Evolutionary conservation across 805 yeast genomes (phyloP).

Genomic region (Yarrowia sp.): DNA sequence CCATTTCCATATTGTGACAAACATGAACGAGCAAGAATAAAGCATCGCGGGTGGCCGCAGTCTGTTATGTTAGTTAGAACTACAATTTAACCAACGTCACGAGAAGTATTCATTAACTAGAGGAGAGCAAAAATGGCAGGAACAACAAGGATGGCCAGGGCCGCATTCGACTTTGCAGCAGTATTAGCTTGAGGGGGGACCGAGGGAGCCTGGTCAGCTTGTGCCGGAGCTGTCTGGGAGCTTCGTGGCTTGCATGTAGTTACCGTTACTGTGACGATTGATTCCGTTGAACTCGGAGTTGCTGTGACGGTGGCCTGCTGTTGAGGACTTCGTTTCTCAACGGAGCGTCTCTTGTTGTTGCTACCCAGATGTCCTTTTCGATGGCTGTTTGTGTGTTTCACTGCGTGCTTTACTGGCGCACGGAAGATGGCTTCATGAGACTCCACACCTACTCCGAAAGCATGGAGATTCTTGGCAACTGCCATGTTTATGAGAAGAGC

Average conservation of each 20-base stretch:
- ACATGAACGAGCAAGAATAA: no score
- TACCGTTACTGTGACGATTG: background rate
- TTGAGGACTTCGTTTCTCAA: background rate
- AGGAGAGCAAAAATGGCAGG: background rate
- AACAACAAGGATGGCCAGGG: background rate
- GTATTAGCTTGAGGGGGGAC: background rate
- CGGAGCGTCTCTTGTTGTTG: no score
- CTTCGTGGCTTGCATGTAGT: background rate
- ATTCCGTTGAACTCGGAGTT: background rate
- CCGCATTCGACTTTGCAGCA: background rate
- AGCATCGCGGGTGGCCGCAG: no score
- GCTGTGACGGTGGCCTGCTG: background rate
- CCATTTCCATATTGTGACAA: background rate
- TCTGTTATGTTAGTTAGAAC: no score
- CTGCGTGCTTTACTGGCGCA: background rate
- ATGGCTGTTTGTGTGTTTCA: no score
- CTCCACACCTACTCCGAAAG: background rate
- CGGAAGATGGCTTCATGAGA: no score
- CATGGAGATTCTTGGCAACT: background rate
- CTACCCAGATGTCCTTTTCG: background rate
- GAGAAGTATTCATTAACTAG: background rate
- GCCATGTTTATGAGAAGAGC: background rate
- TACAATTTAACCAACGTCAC: no score
- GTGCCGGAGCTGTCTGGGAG: background rate
- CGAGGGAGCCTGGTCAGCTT: background rate